Conservation (phyloP, 345 rosid species). For the Boechera stricta region DNA sequence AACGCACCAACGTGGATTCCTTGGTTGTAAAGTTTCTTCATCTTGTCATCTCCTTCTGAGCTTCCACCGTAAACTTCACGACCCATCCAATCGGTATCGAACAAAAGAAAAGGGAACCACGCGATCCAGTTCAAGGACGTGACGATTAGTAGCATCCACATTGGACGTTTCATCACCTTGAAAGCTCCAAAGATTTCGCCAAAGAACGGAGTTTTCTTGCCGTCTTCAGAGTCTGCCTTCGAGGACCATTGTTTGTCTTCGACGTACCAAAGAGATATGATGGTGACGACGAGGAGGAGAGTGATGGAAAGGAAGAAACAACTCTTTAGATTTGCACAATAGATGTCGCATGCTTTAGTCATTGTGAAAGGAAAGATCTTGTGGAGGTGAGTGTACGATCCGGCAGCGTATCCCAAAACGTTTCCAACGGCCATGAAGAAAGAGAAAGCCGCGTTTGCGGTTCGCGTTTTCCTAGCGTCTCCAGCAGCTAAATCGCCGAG, state of each 20-base stretch:
- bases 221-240: neutral
- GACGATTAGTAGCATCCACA: constrained; percentile 67
- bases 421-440: constrained; percentile 95
- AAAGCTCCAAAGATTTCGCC: constrained; percentile 56
- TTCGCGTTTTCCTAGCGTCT: constrained; percentile 55
- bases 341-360: constrained; percentile 67
- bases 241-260: constrained; percentile 49
- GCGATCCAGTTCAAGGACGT: constrained; percentile 77
- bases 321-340: constrained; percentile 83
- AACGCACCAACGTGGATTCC: constrained; percentile 78
- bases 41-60: constrained; percentile 37
- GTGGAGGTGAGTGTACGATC: constrained; percentile 62
- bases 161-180: constrained; percentile 56
- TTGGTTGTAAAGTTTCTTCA: constrained; percentile 49
- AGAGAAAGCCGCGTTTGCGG: constrained; percentile 63
- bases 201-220: constrained; percentile 23
- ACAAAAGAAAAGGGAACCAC: constrained; percentile 84
- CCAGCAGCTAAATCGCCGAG: constrained; percentile 73
- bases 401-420: constrained; percentile 80
- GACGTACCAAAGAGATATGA: constrained; percentile 50
- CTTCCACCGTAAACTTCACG: constrained; percentile 80
- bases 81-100: constrained; percentile 92
- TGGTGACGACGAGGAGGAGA: constrained; percentile 50
- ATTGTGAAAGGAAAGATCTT: constrained; percentile 64
- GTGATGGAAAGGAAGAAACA: constrained; percentile 70